Evolutionary conservation across 768 basidiomycete genomes (phyloP).

Genomic region (Chlorophyllum brunneum): DNA sequence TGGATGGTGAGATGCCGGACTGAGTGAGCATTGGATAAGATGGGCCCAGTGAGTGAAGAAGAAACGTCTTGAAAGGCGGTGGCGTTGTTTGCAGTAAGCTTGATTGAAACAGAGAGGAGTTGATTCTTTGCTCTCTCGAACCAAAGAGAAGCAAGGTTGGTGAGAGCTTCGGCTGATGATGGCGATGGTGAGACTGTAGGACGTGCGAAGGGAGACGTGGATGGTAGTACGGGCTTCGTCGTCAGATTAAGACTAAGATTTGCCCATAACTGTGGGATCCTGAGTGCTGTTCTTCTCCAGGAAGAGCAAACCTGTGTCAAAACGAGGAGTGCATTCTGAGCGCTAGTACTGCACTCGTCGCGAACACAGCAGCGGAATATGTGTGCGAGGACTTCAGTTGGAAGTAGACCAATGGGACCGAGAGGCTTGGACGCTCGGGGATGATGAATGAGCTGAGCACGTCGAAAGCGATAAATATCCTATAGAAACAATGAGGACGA

Average conservation of each 20-base stretch:
- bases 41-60: neutral
- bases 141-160: slow-evolving; percentile 7
- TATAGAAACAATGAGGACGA: neutral
- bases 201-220: slow-evolving; percentile 1
- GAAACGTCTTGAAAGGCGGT: slow-evolving; percentile 1
- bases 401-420: slow-evolving; percentile 5
- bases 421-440: neutral
- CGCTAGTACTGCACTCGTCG: neutral
- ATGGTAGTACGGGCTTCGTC: neutral
- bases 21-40: slow-evolving; percentile 1
- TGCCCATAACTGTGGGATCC: slow-evolving; percentile 8
- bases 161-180: neutral
- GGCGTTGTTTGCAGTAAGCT: neutral
- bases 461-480: slow-evolving; percentile 2
- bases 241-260: slow-evolving; percentile 4
- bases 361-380: slow-evolving; percentile 2
- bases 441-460: slow-evolving; percentile 3
- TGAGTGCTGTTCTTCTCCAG: slow-evolving; percentile 3
- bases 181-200: neutral
- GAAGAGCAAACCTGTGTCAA: slow-evolving; percentile 11
- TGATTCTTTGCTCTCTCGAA: slow-evolving; percentile 8
- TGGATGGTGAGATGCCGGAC: slow-evolving; percentile 7
- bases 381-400: slow-evolving; percentile 1
- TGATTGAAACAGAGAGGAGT: slow-evolving; percentile 10
- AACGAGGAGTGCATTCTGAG: neutral